Conservation (phyloP, 768 basidiomycete genomes). For the Tricholoma furcatifolium region DNA sequence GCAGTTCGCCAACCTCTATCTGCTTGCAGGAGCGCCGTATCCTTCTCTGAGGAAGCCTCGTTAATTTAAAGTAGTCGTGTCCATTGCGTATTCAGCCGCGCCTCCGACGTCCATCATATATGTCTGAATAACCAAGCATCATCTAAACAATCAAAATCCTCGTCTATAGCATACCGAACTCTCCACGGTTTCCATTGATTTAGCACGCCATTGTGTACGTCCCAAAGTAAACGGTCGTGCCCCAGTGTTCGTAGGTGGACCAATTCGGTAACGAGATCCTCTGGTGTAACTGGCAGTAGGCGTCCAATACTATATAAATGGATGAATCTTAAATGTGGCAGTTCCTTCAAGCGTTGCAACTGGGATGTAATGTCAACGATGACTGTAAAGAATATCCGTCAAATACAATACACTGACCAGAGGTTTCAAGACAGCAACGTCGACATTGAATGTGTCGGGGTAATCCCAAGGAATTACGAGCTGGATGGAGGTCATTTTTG, state of each 20-base stretch:
- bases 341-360: slow-evolving; percentile 8
- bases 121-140: slow-evolving; percentile 42
- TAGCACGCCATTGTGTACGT: slow-evolving; percentile 26
- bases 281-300: slow-evolving; percentile 30
- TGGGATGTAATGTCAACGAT: not conserved
- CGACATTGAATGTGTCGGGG: not conserved
- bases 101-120: too few species aligned
- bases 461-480: slow-evolving; percentile 26
- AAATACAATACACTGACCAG: not conserved
- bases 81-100: too few species aligned
- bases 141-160: slow-evolving; percentile 35
- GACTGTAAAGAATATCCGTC: not conserved
- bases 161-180: slow-evolving; percentile 36
- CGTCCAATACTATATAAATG: slow-evolving; percentile 33
- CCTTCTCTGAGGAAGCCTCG: too few species aligned
- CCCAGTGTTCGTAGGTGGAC: slow-evolving; percentile 32
- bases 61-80: too few species aligned
- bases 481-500: slow-evolving; percentile 33
- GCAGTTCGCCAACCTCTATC: too few species aligned
- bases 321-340: slow-evolving; percentile 33
- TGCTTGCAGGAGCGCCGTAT: too few species aligned
- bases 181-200: slow-evolving; percentile 38
- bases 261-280: slow-evolving; percentile 34
- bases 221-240: slow-evolving; percentile 37
- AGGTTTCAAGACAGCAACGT: not conserved